Evolutionary conservation across 2,329 filamentous ascomycete species (phyloP).

Genomic region (Xylariaceae sp.): DNA sequence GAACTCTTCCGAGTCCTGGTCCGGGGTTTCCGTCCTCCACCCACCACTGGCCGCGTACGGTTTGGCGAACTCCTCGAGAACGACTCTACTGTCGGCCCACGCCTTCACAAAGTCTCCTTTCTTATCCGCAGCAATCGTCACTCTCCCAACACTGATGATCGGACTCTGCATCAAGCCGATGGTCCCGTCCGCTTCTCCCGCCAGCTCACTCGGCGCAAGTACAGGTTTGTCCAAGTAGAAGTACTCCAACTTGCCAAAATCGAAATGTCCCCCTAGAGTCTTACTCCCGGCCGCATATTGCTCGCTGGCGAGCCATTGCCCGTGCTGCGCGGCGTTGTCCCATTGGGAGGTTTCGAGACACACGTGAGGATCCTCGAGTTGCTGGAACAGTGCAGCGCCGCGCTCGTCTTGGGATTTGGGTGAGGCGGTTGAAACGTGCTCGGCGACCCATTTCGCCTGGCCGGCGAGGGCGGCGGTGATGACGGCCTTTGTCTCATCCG

Average conservation of each 20-base stretch:
- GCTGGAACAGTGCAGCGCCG: slow-evolving; percentile 29
- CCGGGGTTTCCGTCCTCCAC: slow-evolving; percentile 36
- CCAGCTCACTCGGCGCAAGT: slow-evolving; percentile 10
- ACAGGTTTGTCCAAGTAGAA: slow-evolving; percentile 36
- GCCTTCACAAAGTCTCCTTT: slow-evolving; percentile 29
- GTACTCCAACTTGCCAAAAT: slow-evolving; percentile 31
- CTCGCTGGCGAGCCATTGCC: slow-evolving; percentile 38
- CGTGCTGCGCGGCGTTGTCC: slow-evolving; percentile 37
- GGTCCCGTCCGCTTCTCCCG: background rate
- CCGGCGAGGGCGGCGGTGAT: slow-evolving; percentile 35
- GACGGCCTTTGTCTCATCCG: slow-evolving; percentile 32
- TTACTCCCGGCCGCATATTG: slow-evolving; percentile 35
- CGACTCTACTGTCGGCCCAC: slow-evolving; percentile 29
- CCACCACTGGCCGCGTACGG: slow-evolving; percentile 32
- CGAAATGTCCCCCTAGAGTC: slow-evolving; percentile 29
- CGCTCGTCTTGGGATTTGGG: slow-evolving; percentile 33
- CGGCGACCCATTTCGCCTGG: slow-evolving; percentile 38
- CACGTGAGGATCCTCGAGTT: slow-evolving; percentile 31
- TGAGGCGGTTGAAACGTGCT: slow-evolving; percentile 26
- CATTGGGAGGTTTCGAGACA: slow-evolving; percentile 43
- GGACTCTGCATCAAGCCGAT: slow-evolving; percentile 24
- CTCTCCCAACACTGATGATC: slow-evolving; percentile 34
- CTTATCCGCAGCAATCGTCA: slow-evolving; percentile 25
- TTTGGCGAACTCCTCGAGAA: slow-evolving; percentile 25
- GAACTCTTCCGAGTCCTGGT: slow-evolving; percentile 32